These are phyloP conservation scores for Flaveria sonorensis DNA, from an alignment of 129 eudicot species.

Conservation along the genomic window DNA sequence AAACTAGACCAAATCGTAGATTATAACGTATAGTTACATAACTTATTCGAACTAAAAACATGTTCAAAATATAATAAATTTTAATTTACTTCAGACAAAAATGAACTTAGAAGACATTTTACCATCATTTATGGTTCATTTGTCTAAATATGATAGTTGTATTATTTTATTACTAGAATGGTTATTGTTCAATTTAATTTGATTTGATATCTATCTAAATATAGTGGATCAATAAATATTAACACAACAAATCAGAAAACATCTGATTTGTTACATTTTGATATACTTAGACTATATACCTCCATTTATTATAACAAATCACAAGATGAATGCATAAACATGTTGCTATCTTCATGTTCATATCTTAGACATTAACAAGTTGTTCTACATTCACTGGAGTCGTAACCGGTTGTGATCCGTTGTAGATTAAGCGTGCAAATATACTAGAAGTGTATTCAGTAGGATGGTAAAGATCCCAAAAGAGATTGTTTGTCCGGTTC, in stretches of 20 bases:
- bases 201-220: background rate
- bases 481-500: conserved; percentile 58
- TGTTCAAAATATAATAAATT: too few species aligned
- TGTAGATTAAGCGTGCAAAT: conserved; percentile 40
- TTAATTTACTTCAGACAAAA: too few species aligned
- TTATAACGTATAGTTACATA: too few species aligned
- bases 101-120: too few species aligned
- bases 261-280: background rate
- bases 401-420: conserved; percentile 40
- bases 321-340: background rate
- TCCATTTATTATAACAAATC: background rate
- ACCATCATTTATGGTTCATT: too few species aligned
- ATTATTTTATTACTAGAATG: background rate
- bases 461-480: conserved; percentile 89
- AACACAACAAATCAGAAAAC: background rate
- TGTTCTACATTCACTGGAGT: conserved; percentile 56
- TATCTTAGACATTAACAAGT: conserved; percentile 45
- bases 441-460: conserved; percentile 53
- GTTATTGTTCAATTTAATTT: background rate
- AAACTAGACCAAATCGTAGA: too few species aligned
- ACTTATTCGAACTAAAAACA: too few species aligned
- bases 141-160: background rate
- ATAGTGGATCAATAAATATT: background rate
- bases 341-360: background rate
- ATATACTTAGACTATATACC: conserved; percentile 2